A percentile compares a stretch with the other conserved stretches of the same genome.
These are phyloP conservation scores for Chalara sp. DNA, from an alignment of 2,329 filamentous ascomycete species.

Conservation along the genomic window DNA sequence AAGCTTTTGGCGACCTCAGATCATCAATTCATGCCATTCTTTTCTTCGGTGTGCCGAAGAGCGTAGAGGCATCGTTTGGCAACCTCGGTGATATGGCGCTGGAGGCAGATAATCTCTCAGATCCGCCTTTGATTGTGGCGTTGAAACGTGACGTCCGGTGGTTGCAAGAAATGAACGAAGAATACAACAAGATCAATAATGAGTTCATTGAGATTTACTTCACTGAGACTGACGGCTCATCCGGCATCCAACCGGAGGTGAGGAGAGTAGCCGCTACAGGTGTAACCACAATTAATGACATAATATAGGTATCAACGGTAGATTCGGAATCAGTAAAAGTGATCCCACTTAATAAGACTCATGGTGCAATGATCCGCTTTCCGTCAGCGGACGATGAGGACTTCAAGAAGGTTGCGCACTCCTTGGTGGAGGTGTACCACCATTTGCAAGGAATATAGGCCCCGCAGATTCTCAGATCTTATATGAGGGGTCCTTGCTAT, in stretches of 20 bases:
- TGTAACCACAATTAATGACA: neutral
- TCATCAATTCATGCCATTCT: neutral
- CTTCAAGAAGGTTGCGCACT: constrained; percentile 1
- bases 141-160: neutral
- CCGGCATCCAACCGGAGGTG: neutral
- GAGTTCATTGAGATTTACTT: neutral
- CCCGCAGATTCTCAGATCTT: too few species aligned
- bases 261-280: neutral
- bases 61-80: neutral
- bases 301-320: neutral
- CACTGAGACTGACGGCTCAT: neutral
- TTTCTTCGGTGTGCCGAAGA: neutral
- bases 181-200: neutral
- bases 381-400: constrained; percentile 1
- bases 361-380: constrained; percentile 5
- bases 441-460: too few species aligned
- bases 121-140: neutral
- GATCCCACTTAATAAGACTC: constrained; percentile 1
- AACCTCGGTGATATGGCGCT: neutral
- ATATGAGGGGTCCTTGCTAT: too few species aligned
- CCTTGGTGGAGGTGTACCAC: too few species aligned
- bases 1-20: neutral
- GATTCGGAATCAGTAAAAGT: neutral
- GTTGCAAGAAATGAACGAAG: neutral
- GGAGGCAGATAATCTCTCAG: neutral